phyloP scores from a whole-genome alignment of 306 rosid species.

The Fagus crenata region DNA sequence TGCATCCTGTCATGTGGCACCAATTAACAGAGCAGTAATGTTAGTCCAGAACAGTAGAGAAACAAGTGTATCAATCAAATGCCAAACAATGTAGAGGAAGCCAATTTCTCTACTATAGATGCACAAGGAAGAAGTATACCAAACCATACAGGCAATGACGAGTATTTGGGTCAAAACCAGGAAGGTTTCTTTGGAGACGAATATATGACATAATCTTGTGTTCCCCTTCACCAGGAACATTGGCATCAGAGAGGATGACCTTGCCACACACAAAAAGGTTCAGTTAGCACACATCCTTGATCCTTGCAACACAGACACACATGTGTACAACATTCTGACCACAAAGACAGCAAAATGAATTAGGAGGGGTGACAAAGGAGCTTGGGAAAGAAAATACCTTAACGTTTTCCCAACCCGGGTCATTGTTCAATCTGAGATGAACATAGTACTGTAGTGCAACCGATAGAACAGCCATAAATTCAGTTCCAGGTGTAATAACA shows the following conservation, averaged over 20 bases:
- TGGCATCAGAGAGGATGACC: conserved; percentile 99
- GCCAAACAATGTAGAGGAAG: conserved; percentile 5
- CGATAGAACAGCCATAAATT: conserved; percentile 88
- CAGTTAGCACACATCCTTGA: conserved; percentile 16
- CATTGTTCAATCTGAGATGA: conserved; percentile 92
- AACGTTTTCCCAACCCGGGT: conserved; percentile 90
- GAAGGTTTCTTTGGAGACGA: conserved; percentile 95
- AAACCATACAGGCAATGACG: conserved; percentile 98
- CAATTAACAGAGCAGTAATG: conserved; percentile 22
- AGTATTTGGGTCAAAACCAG: conserved; percentile 89
- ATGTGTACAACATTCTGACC: not conserved
- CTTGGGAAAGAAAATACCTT: conserved; percentile 52
- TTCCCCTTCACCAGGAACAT: conserved; percentile 99
- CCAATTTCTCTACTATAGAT: conserved; percentile 15
- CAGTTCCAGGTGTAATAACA: conserved; percentile 98
- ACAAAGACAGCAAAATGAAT: conserved; percentile 13
- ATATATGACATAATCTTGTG: conserved; percentile 97
- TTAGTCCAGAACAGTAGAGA: conserved; percentile 7
- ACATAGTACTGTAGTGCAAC: conserved; percentile 92
- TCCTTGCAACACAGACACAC: not conserved
- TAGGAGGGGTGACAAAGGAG: conserved; percentile 18
- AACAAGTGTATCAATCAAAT: conserved; percentile 8
- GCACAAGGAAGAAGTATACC: conserved; percentile 66
- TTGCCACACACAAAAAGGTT: conserved; percentile 29
- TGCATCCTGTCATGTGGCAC: conserved; percentile 72